phyloP scores from a whole-genome alignment of 176 grass and related monocot species.

The Zoysia japonica region DNA sequence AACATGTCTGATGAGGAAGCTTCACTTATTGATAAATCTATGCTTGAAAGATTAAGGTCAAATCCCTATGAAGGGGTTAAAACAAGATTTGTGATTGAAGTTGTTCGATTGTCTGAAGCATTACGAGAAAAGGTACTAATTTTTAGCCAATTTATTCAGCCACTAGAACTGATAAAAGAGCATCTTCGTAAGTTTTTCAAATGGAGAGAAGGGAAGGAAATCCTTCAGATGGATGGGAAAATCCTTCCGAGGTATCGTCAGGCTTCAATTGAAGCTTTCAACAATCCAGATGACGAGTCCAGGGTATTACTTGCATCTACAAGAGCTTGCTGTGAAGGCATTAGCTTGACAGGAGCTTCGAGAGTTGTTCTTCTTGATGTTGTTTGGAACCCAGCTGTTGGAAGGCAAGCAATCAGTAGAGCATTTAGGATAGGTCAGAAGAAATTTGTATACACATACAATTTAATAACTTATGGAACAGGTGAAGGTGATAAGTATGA shows the following conservation, averaged over 20 bases:
- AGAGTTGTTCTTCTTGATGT: constrained; percentile 96
- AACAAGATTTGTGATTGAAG: constrained; percentile 83
- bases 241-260: constrained; percentile 64
- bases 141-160: constrained; percentile 91
- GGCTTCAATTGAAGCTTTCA: constrained; percentile 80
- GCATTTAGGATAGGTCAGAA: constrained; percentile 85
- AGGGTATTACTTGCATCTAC: constrained; percentile 91
- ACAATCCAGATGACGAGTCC: constrained; percentile 68
- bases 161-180: constrained; percentile 66
- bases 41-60: constrained; percentile 59
- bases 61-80: constrained; percentile 76
- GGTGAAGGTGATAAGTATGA: constrained; percentile 92
- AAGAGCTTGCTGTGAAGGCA: constrained; percentile 92
- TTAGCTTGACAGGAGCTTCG: constrained; percentile 86
- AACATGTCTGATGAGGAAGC: constrained; percentile 76
- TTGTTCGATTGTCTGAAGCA: neutral
- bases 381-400: constrained; percentile 89
- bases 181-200: constrained; percentile 65
- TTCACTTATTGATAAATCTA: constrained; percentile 55
- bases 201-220: constrained; percentile 85
- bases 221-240: constrained; percentile 84
- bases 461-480: constrained; percentile 86
- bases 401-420: constrained; percentile 82
- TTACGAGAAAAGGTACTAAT: constrained; percentile 80
- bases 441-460: constrained; percentile 92